Conservation (phyloP, 192 early-diverging fungal species). For the Ambispora gerdemannii region DNA sequence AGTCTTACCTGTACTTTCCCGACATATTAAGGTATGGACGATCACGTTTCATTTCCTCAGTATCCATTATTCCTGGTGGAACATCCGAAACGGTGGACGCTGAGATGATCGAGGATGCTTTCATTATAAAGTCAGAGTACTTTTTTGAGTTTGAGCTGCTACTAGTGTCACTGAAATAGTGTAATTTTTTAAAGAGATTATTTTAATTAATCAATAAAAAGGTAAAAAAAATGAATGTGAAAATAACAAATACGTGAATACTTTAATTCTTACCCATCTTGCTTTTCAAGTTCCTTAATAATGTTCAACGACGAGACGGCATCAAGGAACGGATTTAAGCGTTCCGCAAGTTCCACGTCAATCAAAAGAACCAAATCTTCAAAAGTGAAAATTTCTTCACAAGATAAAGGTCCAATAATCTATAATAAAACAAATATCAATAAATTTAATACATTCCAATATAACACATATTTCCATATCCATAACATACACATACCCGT, state of each 20-base stretch:
- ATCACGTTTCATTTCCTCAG: neutral
- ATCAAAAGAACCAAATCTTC: conserved; percentile 62
- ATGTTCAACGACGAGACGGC: conserved; percentile 27
- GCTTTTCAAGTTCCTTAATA: neutral
- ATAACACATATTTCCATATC: neutral
- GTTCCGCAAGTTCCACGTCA: conserved; percentile 53
- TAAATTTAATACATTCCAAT: neutral
- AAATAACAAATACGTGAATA: neutral
- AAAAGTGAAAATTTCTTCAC: conserved; percentile 39
- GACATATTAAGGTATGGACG: neutral
- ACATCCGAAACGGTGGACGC: conserved; percentile 19
- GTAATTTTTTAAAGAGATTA: no score
- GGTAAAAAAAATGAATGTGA: no score
- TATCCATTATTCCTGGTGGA: conserved; percentile 6
- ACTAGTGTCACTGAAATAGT: no score
- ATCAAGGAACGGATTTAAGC: conserved; percentile 37
- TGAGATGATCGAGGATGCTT: conserved; percentile 12
- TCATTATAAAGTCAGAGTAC: conserved; percentile 8
- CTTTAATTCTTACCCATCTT: neutral
- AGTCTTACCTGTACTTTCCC: conserved; percentile 1
- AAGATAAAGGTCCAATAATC: conserved; percentile 51
- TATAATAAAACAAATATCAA: conserved; percentile 4
- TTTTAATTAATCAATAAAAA: no score
- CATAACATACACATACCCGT: conserved; percentile 40
- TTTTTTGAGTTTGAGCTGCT: conserved; percentile 12